These are phyloP conservation scores for Vaccinium macrocarpon DNA, from an alignment of 148 eudicot genomes.

Conservation along the genomic window DNA sequence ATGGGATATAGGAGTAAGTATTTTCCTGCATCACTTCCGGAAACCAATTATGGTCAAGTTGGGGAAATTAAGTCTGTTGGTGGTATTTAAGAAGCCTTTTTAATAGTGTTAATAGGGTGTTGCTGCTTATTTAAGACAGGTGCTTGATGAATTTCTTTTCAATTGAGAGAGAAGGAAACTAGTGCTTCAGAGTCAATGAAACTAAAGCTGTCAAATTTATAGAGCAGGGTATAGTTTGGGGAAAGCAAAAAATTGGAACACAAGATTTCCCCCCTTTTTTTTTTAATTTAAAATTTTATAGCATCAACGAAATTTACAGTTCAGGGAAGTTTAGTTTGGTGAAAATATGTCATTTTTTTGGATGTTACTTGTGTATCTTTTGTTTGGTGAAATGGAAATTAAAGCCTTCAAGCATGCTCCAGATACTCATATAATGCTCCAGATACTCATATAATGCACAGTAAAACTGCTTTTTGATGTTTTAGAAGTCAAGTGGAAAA, in stretches of 20 bases:
- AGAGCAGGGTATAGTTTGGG: not conserved
- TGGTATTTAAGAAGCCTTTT: not conserved
- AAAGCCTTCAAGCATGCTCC: not conserved
- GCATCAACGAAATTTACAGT: not conserved
- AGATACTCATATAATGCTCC: not conserved
- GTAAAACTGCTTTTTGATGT: not conserved
- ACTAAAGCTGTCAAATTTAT: not conserved
- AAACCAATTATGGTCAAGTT: slow-evolving; percentile 1
- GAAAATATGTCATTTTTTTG: not conserved
- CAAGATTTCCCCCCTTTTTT: not conserved
- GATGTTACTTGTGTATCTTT: not conserved
- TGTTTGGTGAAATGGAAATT: slow-evolving; percentile 6
- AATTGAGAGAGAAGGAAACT: not conserved
- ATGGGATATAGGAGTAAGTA: not conserved
- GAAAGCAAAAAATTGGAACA: not conserved
- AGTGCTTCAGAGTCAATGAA: not conserved
- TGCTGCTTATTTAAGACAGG: not conserved
- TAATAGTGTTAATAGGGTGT: not conserved
- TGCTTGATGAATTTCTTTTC: slow-evolving; percentile 1
- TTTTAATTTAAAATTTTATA: too few relatives aligned
- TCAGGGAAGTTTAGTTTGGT: not conserved
- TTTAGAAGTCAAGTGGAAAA: not conserved
- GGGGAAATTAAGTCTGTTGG: not conserved
- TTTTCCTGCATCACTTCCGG: not conserved
- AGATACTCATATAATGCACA: not conserved